These are phyloP conservation scores for Microdochium nivale DNA, from an alignment of 2,329 filamentous ascomycete genomes.

Conservation along the genomic window DNA sequence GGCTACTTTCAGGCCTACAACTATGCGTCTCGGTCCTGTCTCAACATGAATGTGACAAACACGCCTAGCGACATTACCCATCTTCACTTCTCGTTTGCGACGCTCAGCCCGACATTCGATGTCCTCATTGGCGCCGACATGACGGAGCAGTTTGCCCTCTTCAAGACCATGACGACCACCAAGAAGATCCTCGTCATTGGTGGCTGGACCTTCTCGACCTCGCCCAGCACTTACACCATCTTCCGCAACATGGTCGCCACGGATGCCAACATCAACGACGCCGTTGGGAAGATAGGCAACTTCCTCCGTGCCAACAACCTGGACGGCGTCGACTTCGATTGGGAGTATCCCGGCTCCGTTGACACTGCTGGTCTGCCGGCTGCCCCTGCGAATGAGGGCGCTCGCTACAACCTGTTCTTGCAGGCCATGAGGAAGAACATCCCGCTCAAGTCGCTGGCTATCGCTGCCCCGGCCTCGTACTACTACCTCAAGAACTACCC, in stretches of 20 bases:
- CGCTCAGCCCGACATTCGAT: neutral
- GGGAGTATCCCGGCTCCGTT: conserved; percentile 24
- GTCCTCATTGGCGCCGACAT: conserved; percentile 8
- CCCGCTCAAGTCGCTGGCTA: conserved; percentile 12
- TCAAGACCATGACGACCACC: conserved; percentile 11
- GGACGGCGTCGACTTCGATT: conserved; percentile 22
- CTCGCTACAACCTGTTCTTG: conserved; percentile 21
- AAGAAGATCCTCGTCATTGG: conserved; percentile 29
- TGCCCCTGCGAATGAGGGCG: conserved; percentile 13
- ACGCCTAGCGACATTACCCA: conserved; percentile 10
- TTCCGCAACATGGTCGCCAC: conserved; percentile 19
- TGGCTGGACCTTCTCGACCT: conserved; percentile 28
- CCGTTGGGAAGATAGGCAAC: conserved; percentile 18
- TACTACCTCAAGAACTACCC: conserved; percentile 20
- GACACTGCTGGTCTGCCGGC: conserved; percentile 17
- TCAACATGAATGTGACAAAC: conserved; percentile 12
- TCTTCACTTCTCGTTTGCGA: conserved; percentile 19
- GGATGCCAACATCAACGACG: conserved; percentile 18
- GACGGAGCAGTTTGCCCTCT: conserved; percentile 9
- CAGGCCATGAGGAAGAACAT: conserved; percentile 11
- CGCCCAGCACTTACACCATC: conserved; percentile 18
- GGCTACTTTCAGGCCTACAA: conserved; percentile 22
- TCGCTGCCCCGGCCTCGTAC: conserved; percentile 17
- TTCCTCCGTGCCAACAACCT: conserved; percentile 20
- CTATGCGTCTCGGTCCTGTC: conserved; percentile 12